Evolutionary conservation across 495 filamentous ascomycete species (phyloP).

Genomic region (Geoglossum glabrum): DNA sequence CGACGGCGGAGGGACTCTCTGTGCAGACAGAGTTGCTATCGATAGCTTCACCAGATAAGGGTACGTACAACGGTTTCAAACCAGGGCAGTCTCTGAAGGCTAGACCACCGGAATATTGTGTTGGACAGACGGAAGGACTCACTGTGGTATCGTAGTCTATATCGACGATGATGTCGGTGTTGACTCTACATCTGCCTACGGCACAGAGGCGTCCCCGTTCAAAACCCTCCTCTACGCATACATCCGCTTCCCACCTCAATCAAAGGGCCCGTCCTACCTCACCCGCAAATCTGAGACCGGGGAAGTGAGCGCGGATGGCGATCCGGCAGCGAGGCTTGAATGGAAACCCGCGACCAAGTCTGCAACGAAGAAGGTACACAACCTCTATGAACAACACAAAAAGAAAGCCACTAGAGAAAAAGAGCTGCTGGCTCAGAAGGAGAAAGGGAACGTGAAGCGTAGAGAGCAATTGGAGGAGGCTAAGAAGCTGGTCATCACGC

Average conservation of each 20-base stretch:
- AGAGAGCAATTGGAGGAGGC: constrained; percentile 53
- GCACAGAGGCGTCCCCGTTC: constrained; percentile 53
- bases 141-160: constrained; percentile 24
- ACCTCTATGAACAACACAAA: constrained; percentile 18
- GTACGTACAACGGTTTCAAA: background rate
- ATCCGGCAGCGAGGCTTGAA: constrained; percentile 31
- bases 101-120: background rate
- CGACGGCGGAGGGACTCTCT: background rate
- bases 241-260: constrained; percentile 40
- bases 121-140: background rate
- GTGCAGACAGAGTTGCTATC: background rate
- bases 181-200: constrained; percentile 47
- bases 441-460: constrained; percentile 50
- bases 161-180: constrained; percentile 60
- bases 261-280: constrained; percentile 39
- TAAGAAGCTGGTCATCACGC: constrained; percentile 68
- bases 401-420: constrained; percentile 27
- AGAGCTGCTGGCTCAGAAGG: constrained; percentile 41
- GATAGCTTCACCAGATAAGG: background rate
- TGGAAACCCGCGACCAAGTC: constrained; percentile 53
- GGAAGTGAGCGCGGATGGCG: constrained; percentile 37
- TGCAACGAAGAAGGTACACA: constrained; percentile 52
- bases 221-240: constrained; percentile 63
- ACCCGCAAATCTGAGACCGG: constrained; percentile 49
- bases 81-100: background rate